phyloP scores from a whole-genome alignment of 2,329 filamentous ascomycete genomes.

The Fusarium virguliforme region DNA sequence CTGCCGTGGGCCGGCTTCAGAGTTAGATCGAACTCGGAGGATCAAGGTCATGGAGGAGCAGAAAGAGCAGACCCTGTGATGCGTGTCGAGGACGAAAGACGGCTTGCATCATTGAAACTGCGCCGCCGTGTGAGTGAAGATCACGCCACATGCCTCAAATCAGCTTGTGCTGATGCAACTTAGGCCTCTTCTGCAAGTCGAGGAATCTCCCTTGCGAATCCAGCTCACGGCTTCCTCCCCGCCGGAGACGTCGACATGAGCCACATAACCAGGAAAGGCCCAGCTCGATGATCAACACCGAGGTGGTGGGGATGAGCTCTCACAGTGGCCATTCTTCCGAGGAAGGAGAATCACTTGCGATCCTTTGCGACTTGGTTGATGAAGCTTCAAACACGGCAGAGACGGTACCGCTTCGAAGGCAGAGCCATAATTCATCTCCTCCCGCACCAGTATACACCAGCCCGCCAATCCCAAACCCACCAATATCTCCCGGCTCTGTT shows the following conservation, averaged over 20 bases:
- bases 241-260: conserved; percentile 15
- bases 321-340: conserved; percentile 10
- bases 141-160: background rate
- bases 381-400: background rate
- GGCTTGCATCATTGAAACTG: conserved; percentile 56
- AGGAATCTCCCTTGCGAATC: conserved; percentile 26
- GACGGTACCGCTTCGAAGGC: background rate
- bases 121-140: conserved; percentile 54
- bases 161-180: background rate
- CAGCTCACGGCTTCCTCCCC: conserved; percentile 21
- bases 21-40: conserved; percentile 48
- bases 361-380: conserved; percentile 4
- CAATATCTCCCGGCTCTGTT: conserved; percentile 13
- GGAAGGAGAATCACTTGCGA: conserved; percentile 8
- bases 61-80: conserved; percentile 58
- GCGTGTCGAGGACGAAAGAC: conserved; percentile 56
- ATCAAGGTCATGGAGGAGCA: conserved; percentile 53
- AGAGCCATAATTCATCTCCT: conserved; percentile 6
- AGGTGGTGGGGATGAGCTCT: background rate
- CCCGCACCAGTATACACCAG: conserved; percentile 3
- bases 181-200: conserved; percentile 28
- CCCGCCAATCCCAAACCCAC: conserved; percentile 10
- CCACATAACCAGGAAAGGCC: background rate
- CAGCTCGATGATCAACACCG: background rate
- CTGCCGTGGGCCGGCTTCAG: conserved; percentile 24